Evolutionary conservation across 2,329 filamentous ascomycete species (phyloP).

Genomic region (Orbilia ellipsospora): DNA sequence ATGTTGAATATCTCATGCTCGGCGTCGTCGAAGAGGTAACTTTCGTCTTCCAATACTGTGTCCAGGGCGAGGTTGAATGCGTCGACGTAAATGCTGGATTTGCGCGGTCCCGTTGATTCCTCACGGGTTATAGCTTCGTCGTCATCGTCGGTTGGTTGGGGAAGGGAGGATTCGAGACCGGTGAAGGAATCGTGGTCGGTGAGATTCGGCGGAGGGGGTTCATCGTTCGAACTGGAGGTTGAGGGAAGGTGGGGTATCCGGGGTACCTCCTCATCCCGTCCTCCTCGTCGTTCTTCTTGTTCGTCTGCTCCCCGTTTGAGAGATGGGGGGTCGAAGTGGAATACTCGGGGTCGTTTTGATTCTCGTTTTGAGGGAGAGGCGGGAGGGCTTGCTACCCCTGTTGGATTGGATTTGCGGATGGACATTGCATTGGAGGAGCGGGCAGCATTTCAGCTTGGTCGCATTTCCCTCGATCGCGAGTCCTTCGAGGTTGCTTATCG

Average conservation of each 20-base stretch:
- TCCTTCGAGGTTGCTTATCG: too few species aligned
- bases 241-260: constrained; percentile 2
- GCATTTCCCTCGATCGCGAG: too few species aligned
- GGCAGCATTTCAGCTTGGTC: too few species aligned
- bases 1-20: constrained; percentile 80
- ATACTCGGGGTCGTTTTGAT: constrained; percentile 43
- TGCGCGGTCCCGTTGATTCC: constrained; percentile 32
- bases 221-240: constrained; percentile 37
- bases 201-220: constrained; percentile 32
- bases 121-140: constrained; percentile 28
- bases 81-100: constrained; percentile 79
- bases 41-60: constrained; percentile 88
- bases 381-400: constrained; percentile 38
- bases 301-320: background rate
- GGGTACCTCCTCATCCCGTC: background rate
- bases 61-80: constrained; percentile 93
- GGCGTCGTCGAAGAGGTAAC: constrained; percentile 82
- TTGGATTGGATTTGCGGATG: constrained; percentile 46
- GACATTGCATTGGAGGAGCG: constrained; percentile 27
- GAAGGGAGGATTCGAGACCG: constrained; percentile 49
- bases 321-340: constrained; percentile 14
- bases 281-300: background rate
- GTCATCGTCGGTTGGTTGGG: constrained; percentile 32
- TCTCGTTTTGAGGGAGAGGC: constrained; percentile 46
- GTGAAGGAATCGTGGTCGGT: constrained; percentile 38